Evolutionary conservation across 441 rosid species (phyloP).

Genomic region (Erodium trifolium): DNA sequence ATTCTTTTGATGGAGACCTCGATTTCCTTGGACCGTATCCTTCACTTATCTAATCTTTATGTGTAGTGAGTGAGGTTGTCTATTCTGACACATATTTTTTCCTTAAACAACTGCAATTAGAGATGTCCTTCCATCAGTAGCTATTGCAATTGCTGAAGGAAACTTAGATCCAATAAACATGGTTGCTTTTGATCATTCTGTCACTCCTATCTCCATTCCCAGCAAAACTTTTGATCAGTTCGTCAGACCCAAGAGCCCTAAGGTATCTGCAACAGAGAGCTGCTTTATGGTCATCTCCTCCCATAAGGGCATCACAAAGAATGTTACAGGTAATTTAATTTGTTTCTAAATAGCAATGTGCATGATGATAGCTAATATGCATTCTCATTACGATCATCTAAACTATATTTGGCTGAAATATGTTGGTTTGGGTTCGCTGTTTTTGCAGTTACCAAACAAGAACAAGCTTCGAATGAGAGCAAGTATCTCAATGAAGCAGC

Average conservation of each 20-base stretch:
- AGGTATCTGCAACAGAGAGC: constrained; percentile 23
- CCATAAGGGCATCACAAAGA: constrained; percentile 23
- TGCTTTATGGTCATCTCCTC: constrained; percentile 27
- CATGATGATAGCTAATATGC: neutral
- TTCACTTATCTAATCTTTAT: constrained; percentile 10
- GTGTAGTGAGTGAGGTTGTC: neutral
- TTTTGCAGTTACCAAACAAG: constrained; percentile 28
- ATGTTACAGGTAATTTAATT: constrained; percentile 20
- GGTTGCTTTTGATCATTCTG: constrained; percentile 46
- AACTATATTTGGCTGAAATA: neutral
- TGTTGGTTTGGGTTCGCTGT: constrained; percentile 14
- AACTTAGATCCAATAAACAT: constrained; percentile 50
- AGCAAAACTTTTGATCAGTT: constrained; percentile 14
- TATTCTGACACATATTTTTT: neutral
- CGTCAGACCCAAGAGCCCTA: constrained; percentile 23
- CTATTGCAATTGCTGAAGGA: constrained; percentile 70
- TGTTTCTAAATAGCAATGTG: neutral
- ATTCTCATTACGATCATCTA: neutral
- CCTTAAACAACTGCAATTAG: constrained; percentile 43
- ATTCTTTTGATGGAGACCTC: constrained; percentile 41
- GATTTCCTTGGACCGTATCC: constrained; percentile 95
- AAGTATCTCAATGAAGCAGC: constrained; percentile 35
- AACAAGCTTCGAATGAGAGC: constrained; percentile 23
- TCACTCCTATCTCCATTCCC: constrained; percentile 21
- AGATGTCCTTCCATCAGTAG: constrained; percentile 58